Conservation (phyloP, 768 basidiomycete genomes). For the Galerina marginata region DNA sequence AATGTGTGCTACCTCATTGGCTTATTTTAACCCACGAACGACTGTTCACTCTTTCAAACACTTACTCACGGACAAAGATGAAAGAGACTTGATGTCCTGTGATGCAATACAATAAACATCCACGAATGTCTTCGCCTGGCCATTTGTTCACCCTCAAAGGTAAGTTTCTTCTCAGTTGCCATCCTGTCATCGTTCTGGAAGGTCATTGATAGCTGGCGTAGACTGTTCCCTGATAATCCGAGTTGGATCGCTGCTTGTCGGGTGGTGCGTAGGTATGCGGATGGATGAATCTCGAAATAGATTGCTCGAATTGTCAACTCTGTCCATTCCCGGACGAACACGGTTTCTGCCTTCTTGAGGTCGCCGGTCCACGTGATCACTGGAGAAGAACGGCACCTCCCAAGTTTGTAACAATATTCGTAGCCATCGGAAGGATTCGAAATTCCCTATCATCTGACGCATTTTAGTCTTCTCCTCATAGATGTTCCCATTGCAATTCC, state of each 20-base stretch:
- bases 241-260: slow-evolving; percentile 1
- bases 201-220: background rate
- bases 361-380: slow-evolving; percentile 18
- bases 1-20: background rate
- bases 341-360: slow-evolving; percentile 15
- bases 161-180: background rate
- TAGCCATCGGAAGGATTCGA: slow-evolving; percentile 22
- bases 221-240: background rate
- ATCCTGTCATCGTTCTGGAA: background rate
- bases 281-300: slow-evolving; percentile 1
- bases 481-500: slow-evolving; percentile 10
- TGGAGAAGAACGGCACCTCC: slow-evolving; percentile 4
- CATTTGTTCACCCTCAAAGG: slow-evolving; percentile 2
- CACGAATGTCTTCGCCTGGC: slow-evolving; percentile 12
- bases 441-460: slow-evolving; percentile 24
- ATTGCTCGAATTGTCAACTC: background rate
- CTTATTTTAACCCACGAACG: slow-evolving; percentile 4
- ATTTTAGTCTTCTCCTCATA: slow-evolving; percentile 12
- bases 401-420: slow-evolving; percentile 9
- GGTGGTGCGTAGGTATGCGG: background rate
- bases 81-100: slow-evolving; percentile 11
- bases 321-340: slow-evolving; percentile 23
- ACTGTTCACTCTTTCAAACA: background rate
- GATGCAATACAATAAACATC: slow-evolving; percentile 12
- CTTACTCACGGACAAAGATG: slow-evolving; percentile 11